A percentile compares a stretch with the other conserved stretches of the same genome.
These are phyloP conservation scores for Nasturtium officinale DNA, from an alignment of 345 rosid genomes.

Conservation along the genomic window DNA sequence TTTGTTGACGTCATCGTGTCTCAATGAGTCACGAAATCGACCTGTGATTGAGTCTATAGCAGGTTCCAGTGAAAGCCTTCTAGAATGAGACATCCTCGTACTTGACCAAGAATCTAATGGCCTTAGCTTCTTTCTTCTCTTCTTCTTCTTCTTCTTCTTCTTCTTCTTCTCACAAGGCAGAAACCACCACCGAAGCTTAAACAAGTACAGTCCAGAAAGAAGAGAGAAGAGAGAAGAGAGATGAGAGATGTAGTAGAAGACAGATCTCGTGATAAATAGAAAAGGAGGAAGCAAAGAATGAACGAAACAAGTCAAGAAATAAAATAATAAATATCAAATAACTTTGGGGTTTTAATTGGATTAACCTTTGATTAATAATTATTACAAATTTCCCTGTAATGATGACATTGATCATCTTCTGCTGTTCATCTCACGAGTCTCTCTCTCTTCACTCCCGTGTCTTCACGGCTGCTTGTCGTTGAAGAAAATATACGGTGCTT, in stretches of 20 bases:
- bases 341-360: background rate
- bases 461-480: slow-evolving; percentile 42
- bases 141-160: slow-evolving; percentile 25
- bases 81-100: slow-evolving; percentile 56
- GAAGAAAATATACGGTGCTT: slow-evolving; percentile 29
- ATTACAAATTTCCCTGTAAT: slow-evolving; percentile 16
- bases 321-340: background rate
- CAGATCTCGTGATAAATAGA: slow-evolving; percentile 81
- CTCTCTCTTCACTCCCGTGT: slow-evolving; percentile 41
- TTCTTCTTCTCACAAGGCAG: slow-evolving; percentile 29
- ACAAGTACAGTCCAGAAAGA: slow-evolving; percentile 39
- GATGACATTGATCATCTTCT: slow-evolving; percentile 41
- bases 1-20: slow-evolving; percentile 54
- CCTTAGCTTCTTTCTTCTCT: slow-evolving; percentile 3
- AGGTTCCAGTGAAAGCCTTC: slow-evolving; percentile 44
- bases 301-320: slow-evolving; percentile 36
- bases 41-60: slow-evolving; percentile 49
- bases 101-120: slow-evolving; percentile 16
- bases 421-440: slow-evolving; percentile 41
- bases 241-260: slow-evolving; percentile 42
- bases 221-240: slow-evolving; percentile 15
- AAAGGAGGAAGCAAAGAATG: slow-evolving; percentile 61
- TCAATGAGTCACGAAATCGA: slow-evolving; percentile 50
- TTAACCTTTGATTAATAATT: slow-evolving; percentile 24
- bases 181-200: slow-evolving; percentile 32